Evolutionary conservation across 179 eudicot species (phyloP).

Genomic region (Amaranthus tricolor): DNA sequence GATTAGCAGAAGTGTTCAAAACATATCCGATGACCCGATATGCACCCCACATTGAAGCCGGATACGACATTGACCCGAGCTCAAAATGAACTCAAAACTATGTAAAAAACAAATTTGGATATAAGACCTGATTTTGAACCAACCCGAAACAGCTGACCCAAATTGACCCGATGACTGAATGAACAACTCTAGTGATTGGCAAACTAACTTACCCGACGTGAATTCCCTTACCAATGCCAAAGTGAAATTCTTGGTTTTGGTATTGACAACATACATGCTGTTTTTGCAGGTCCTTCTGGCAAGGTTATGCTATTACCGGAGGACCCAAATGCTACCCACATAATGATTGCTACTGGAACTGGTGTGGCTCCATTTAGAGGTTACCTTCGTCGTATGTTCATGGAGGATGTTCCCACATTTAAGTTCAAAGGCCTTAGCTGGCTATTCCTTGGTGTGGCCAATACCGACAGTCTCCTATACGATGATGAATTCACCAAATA

Average conservation of each 20-base stretch:
- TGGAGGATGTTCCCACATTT: slow-evolving; percentile 77
- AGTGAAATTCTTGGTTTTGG: background rate
- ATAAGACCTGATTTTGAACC: too few relatives aligned
- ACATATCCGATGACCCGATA: too few relatives aligned
- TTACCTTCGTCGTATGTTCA: slow-evolving; percentile 93
- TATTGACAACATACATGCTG: background rate
- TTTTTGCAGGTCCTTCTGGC: slow-evolving; percentile 83
- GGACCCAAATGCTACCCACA: slow-evolving; percentile 81
- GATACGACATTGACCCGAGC: too few relatives aligned
- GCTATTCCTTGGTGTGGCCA: slow-evolving; percentile 96
- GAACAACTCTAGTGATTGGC: too few relatives aligned
- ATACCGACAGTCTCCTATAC: slow-evolving; percentile 77
- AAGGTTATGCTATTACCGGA: slow-evolving; percentile 94
- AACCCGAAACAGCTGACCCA: too few relatives aligned
- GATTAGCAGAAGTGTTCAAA: too few relatives aligned
- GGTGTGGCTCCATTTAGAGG: slow-evolving; percentile 95
- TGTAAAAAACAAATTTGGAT: too few relatives aligned
- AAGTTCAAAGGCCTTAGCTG: slow-evolving; percentile 85
- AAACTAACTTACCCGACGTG: background rate
- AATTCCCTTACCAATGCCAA: background rate
- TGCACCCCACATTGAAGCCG: too few relatives aligned
- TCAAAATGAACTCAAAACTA: too few relatives aligned
- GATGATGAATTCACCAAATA: slow-evolving; percentile 79
- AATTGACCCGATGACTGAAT: too few relatives aligned
- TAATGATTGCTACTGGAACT: slow-evolving; percentile 92